Evolutionary conservation across 768 basidiomycete genomes (phyloP).

Genomic region (Pisolithus tinctorius): DNA sequence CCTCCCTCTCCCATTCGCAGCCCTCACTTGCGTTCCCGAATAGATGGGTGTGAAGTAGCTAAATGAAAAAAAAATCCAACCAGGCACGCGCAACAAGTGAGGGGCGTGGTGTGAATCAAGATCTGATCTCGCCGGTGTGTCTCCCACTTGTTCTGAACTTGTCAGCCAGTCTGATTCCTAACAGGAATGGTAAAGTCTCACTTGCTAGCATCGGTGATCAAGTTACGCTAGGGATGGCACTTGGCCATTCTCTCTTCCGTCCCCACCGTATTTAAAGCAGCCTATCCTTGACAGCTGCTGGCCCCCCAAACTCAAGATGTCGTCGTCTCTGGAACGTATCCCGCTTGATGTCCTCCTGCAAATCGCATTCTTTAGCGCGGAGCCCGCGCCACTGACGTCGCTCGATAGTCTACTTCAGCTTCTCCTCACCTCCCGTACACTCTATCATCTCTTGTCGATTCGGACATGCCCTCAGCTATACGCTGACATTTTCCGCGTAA

Average conservation of each 20-base stretch:
- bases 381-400: constrained; percentile 31
- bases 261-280: constrained; percentile 20
- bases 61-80: constrained; percentile 27
- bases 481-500: constrained; percentile 44
- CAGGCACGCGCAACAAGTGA: constrained; percentile 23
- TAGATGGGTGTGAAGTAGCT: constrained; percentile 25
- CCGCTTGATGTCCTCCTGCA: constrained; percentile 53
- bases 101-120: constrained; percentile 26
- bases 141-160: constrained; percentile 23
- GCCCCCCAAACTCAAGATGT: constrained; percentile 29
- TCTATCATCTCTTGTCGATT: constrained; percentile 39
- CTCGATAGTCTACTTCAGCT: constrained; percentile 39
- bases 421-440: constrained; percentile 36
- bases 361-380: constrained; percentile 43
- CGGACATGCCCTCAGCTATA: constrained; percentile 46
- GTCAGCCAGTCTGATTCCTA: constrained; percentile 28
- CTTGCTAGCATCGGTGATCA: constrained; percentile 27
- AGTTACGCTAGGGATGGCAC: constrained; percentile 29
- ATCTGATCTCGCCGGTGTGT: constrained; percentile 28
- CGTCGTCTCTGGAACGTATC: constrained; percentile 38
- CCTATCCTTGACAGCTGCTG: constrained; percentile 2
- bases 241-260: constrained; percentile 19
- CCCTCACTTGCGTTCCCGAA: constrained; percentile 14
- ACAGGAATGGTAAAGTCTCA: constrained; percentile 28
- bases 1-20: neutral